phyloP scores from a whole-genome alignment of 257 asterid genomes.

The Solanum virginianum region DNA sequence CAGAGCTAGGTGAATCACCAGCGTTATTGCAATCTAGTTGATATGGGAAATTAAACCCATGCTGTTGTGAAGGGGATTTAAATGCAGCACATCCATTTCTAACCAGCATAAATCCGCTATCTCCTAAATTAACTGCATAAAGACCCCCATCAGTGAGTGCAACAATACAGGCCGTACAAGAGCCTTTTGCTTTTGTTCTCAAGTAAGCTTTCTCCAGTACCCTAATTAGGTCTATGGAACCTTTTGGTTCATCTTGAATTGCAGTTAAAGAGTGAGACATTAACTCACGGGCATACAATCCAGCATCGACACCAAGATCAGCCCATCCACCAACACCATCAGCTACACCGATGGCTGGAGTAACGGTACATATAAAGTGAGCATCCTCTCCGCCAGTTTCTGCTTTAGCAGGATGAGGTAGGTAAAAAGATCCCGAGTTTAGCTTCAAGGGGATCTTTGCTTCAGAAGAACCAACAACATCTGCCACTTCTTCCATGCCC shows the following conservation, averaged over 20 bases:
- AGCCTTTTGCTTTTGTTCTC: not conserved
- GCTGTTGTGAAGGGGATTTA: constrained; percentile 6
- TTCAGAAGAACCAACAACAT: not conserved
- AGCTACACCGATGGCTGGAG: not conserved
- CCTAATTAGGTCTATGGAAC: not conserved
- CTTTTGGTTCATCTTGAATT: not conserved
- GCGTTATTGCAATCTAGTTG: not conserved
- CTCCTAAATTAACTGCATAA: constrained; percentile 2
- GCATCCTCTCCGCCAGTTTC: constrained; percentile 8
- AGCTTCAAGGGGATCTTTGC: not conserved
- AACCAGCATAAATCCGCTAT: constrained; percentile 5
- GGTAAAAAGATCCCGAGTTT: not conserved
- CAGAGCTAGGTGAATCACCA: not conserved
- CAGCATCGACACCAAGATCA: not conserved
- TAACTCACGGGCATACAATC: not conserved
- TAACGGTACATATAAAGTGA: not conserved
- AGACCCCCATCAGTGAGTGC: not conserved
- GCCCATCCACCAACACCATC: constrained; percentile 15
- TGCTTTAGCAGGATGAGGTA: not conserved
- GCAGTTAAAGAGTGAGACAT: not conserved
- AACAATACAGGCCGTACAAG: constrained; percentile 4
- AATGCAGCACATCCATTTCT: not conserved
- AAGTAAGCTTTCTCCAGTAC: not conserved
- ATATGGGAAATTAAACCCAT: not conserved
- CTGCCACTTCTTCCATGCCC: not conserved